Evolutionary conservation across 2,329 filamentous ascomycete genomes (phyloP).

Genomic region (Dactylellina drechsleri): DNA sequence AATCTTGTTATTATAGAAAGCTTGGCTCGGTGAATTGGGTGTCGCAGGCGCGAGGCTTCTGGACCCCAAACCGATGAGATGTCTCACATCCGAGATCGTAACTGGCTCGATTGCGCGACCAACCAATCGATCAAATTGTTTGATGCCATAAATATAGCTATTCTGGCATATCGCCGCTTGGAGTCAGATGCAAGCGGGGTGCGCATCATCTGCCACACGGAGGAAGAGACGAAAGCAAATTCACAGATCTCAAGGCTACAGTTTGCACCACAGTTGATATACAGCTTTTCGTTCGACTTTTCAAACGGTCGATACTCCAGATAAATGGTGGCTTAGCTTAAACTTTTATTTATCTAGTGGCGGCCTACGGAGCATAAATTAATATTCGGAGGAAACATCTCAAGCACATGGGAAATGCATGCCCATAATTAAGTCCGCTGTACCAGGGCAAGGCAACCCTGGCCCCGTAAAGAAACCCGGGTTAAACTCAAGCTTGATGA

Average conservation of each 20-base stretch:
- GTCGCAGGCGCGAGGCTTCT: constrained; percentile 25
- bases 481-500: constrained; percentile 17
- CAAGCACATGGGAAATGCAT: constrained; percentile 25
- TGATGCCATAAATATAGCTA: constrained; percentile 49
- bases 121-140: constrained; percentile 22
- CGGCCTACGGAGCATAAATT: constrained; percentile 26
- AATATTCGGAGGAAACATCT: constrained; percentile 37
- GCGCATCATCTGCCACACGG: constrained; percentile 35
- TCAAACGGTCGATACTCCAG: constrained; percentile 28
- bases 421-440: too few species aligned
- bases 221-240: constrained; percentile 12
- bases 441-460: constrained; percentile 39
- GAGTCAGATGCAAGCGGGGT: constrained; percentile 23
- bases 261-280: constrained; percentile 15
- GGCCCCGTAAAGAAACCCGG: not conserved
- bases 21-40: not conserved
- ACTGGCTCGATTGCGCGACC: constrained; percentile 37
- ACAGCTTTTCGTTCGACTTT: constrained; percentile 2
- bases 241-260: constrained; percentile 22
- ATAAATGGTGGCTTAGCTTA: constrained; percentile 13
- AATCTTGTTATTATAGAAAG: constrained; percentile 2
- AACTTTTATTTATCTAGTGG: constrained; percentile 7
- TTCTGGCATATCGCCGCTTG: not conserved
- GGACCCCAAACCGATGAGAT: constrained; percentile 47
- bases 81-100: constrained; percentile 32